A percentile compares a stretch with the other conserved stretches of the same genome.
Conservation (phyloP, 345 rosid genomes). For the Eucalyptus victrix region DNA sequence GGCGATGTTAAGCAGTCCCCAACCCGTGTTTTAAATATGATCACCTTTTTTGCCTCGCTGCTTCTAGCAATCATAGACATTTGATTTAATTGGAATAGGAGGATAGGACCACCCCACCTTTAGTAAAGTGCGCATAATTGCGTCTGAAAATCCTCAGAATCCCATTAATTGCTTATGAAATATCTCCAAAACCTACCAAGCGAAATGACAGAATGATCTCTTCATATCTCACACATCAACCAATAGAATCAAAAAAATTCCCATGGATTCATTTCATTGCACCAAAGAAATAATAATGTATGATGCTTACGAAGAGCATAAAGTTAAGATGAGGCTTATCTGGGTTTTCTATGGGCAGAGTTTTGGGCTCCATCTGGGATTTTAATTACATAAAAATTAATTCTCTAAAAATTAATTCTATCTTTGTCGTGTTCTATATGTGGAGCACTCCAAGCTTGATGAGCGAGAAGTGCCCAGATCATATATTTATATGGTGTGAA, state of each 20-base stretch:
- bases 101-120: background rate
- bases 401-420: background rate
- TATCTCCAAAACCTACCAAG: background rate
- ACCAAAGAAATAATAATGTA: background rate
- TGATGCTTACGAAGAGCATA: background rate
- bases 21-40: background rate
- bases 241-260: background rate
- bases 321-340: background rate
- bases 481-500: background rate
- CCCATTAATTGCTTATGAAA: slow-evolving; percentile 2
- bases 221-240: background rate
- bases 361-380: background rate
- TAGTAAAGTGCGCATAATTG: background rate
- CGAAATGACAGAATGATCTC: background rate
- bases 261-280: background rate
- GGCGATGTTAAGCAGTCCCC: background rate
- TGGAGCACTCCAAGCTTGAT: background rate
- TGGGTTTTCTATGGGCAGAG: background rate
- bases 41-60: background rate
- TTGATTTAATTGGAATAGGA: background rate
- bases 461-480: background rate
- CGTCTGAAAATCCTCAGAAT: slow-evolving; percentile 10
- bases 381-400: background rate
- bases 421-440: background rate
- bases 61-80: background rate